Percentiles rank a stretch among this genome's conserved stretches.
These are phyloP conservation scores for Aspergillus funiculosus DNA, from an alignment of 495 filamentous ascomycete species.

Conservation along the genomic window DNA sequence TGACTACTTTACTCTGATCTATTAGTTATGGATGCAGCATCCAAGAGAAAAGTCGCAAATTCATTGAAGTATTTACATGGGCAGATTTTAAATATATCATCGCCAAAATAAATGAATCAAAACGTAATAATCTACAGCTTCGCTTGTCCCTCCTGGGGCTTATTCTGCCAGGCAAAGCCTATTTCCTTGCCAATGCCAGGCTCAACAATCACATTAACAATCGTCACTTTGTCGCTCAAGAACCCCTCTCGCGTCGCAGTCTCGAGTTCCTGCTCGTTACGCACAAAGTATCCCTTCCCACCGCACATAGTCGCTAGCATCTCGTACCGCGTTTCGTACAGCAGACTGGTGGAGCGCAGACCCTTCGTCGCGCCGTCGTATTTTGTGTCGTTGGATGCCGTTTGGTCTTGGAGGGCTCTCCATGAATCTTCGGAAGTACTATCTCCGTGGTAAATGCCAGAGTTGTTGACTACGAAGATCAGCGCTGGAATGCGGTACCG, in stretches of 20 bases:
- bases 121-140: conserved; percentile 21
- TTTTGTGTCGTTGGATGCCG: conserved; percentile 27
- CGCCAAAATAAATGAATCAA: too few relatives aligned
- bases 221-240: conserved; percentile 35
- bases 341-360: conserved; percentile 50
- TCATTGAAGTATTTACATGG: too few relatives aligned
- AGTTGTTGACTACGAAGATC: conserved; percentile 61
- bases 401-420: conserved; percentile 36
- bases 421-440: conserved; percentile 35
- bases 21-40: too few relatives aligned
- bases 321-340: conserved; percentile 55
- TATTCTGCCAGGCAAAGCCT: conserved; percentile 32
- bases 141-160: conserved; percentile 7
- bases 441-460: conserved; percentile 59
- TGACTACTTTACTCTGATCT: too few relatives aligned
- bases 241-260: conserved; percentile 50
- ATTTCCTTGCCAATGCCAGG: conserved; percentile 48
- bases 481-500: conserved; percentile 56
- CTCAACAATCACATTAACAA: conserved; percentile 59
- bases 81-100: too few relatives aligned
- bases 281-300: conserved; percentile 49
- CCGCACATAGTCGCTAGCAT: conserved; percentile 54
- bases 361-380: conserved; percentile 34
- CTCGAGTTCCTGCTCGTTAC: conserved; percentile 49
- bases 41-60: too few relatives aligned